Conservation (phyloP, 2,329 filamentous ascomycete species). For the Tricladium varicosporioides region DNA sequence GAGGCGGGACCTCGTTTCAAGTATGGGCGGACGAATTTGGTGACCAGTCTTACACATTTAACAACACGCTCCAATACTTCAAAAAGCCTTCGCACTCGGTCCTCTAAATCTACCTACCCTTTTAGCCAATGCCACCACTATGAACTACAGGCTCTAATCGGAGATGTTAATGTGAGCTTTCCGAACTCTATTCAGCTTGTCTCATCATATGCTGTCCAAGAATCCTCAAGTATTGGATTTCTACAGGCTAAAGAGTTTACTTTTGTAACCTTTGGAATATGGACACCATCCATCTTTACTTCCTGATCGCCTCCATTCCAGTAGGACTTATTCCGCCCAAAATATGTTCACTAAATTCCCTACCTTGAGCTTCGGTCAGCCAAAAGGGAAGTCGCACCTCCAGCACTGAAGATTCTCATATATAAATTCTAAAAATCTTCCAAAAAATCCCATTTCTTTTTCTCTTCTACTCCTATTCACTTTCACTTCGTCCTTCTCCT, state of each 20-base stretch:
- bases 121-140: not conserved
- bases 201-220: not conserved
- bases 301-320: no score
- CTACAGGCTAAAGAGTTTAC: not conserved
- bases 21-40: not conserved
- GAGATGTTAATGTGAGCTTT: not conserved
- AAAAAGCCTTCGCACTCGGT: not conserved
- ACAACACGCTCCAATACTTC: not conserved
- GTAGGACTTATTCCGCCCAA: no score
- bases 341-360: no score
- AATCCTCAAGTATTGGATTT: not conserved
- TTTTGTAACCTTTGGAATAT: not conserved
- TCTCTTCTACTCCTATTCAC: no score
- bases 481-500: no score
- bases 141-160: not conserved
- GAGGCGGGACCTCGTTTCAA: not conserved
- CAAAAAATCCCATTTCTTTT: no score
- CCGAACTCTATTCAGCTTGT: not conserved
- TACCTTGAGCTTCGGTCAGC: no score
- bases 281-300: not conserved
- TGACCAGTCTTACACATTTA: not conserved
- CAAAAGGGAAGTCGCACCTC: no score
- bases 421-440: no score
- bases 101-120: not conserved
- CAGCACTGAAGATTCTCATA: no score